Percentiles rank a stretch among this genome's conserved stretches.
phyloP scores from a whole-genome alignment of 345 rosid genomes.

The Barbarea vulgaris region DNA sequence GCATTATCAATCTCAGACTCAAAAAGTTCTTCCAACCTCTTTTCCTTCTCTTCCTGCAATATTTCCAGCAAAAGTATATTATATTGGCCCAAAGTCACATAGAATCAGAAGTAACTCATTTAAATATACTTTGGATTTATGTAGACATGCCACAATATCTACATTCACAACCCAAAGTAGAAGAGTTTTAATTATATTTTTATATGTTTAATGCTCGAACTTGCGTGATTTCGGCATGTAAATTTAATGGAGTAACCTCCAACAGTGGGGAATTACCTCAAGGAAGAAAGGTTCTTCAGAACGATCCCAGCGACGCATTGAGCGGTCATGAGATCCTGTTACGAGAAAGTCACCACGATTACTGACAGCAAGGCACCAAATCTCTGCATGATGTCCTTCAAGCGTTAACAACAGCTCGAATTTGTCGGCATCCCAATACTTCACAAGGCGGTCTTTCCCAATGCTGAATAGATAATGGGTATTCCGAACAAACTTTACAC shows the following conservation, averaged over 20 bases:
- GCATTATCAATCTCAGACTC: constrained; percentile 83
- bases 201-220: neutral
- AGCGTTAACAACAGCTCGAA: constrained; percentile 91
- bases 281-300: constrained; percentile 95
- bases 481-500: constrained; percentile 82
- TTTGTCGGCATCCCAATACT: constrained; percentile 99
- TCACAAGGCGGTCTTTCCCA: constrained; percentile 90
- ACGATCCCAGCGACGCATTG: constrained; percentile 98
- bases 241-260: neutral
- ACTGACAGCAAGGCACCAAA: constrained; percentile 91
- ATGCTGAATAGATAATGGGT: constrained; percentile 93
- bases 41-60: constrained; percentile 93
- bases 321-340: constrained; percentile 97
- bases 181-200: neutral
- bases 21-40: constrained; percentile 89
- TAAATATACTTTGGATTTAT: neutral
- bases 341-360: constrained; percentile 89
- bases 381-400: constrained; percentile 92
- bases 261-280: constrained; percentile 53
- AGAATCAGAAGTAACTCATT: neutral
- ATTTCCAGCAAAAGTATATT: constrained; percentile 26
- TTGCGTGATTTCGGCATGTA: neutral
- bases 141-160: neutral
- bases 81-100: neutral
- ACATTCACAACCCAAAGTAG: neutral